These are phyloP conservation scores for Aspergillus vadensis DNA, from an alignment of 2,329 filamentous ascomycete species.

Conservation along the genomic window DNA sequence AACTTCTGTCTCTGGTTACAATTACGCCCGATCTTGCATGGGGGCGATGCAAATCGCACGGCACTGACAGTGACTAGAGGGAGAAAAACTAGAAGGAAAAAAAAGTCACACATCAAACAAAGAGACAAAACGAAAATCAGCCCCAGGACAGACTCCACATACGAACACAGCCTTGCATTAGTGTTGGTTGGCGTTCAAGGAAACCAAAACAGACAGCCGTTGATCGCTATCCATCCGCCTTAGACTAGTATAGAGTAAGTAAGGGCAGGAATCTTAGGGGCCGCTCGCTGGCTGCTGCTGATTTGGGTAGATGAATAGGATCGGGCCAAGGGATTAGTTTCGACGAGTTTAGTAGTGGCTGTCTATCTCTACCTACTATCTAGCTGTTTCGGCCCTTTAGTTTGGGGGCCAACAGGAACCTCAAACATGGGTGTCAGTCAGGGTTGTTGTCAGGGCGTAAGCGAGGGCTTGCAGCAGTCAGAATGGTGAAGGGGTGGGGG, in stretches of 20 bases:
- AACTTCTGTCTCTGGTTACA: too few species aligned
- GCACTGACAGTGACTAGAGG: neutral
- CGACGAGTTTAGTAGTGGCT: neutral
- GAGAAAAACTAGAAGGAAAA: too few species aligned
- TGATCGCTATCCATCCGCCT: neutral
- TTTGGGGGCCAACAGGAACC: too few species aligned
- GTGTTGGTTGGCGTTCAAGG: too few species aligned
- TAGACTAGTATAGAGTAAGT: neutral
- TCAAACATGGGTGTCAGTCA: too few species aligned
- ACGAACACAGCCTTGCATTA: neutral
- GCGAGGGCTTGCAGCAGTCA: neutral
- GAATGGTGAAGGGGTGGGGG: neutral
- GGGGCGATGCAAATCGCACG: neutral
- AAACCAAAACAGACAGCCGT: neutral
- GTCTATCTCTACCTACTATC: neutral
- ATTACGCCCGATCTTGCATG: neutral
- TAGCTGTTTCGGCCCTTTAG: neutral
- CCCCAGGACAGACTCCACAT: neutral
- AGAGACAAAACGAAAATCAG: neutral
- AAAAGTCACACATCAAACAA: neutral
- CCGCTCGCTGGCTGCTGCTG: neutral
- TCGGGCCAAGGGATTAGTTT: neutral
- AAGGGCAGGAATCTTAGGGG: too few species aligned
- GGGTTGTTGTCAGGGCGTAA: too few species aligned
- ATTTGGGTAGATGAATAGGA: neutral